Base-by-base conservation (phyloP, 192 early-diverging fungal species). In the Linnemannia zychae region DNA sequence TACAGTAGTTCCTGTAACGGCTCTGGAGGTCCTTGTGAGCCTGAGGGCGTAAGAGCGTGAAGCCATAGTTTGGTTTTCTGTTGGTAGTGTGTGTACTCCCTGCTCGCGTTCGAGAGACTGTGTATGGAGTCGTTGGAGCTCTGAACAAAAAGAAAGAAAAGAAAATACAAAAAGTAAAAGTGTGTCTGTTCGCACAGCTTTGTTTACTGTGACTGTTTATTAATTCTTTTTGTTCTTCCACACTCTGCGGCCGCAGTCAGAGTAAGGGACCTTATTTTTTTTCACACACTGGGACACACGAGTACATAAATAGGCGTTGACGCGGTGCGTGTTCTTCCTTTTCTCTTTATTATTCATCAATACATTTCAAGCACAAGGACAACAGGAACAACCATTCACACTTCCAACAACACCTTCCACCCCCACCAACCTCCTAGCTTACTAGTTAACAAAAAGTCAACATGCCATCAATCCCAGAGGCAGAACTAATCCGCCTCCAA, bases 401-500 rank as follows among this genome's bases (percentile, higher is more conserved):
- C 60, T 22, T n/a, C 36, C 53, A 15, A 16, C 20, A 34, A 46
- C 7, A 36, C 48, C 22, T 11, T n/a, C 34, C 33, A 47, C 57
- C n/a, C 0, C 7, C 17, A 57, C 47, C 7, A 22, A 72, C 34
- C 28, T 34, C 15, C 47, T 38, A 22, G n/a, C n/a, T n/a, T n/a
- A 36, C 7, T 31, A 40, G 47, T 28, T 31, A 40, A n/a, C 36
- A 48, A 34, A 18, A 31, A 46, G 6, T 47, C 50, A 24, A 50
- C 37, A 72, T 78, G 94, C 94, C 95, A 17, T 88, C 92, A 68
- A 90, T 95, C 28, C 90, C 91, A 33, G 90, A 94, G 49, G 48
- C 89, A 44, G 93, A 94, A 73, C 90, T 96, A 47, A 89, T 90
- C 38, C 87, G 89, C 47, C 88, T 99, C 68, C 97, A 97, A 77